Conservation (phyloP, 2,329 filamentous ascomycete species). For the Alternaria alternata region DNA sequence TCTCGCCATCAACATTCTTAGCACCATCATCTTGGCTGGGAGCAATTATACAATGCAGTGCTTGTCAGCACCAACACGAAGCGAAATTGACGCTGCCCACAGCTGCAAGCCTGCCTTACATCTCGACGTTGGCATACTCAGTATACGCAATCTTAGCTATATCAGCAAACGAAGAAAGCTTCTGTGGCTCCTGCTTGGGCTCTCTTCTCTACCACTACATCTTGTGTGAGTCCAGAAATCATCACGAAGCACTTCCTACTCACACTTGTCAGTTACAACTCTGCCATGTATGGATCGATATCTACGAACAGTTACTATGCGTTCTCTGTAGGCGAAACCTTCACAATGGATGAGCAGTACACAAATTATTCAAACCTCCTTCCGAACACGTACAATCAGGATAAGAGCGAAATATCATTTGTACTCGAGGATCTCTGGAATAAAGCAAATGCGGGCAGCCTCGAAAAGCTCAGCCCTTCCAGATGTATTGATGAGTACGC, state of each 20-base stretch:
- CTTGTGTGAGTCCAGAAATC: constrained; percentile 15
- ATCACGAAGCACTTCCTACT: not conserved
- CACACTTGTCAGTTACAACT: constrained; percentile 34
- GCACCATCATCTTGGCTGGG: not conserved
- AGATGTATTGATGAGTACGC: no score
- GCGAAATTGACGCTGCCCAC: constrained; percentile 61
- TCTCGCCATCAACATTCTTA: not conserved
- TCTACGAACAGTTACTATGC: constrained; percentile 23
- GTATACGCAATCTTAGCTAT: constrained; percentile 24
- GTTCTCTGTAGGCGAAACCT: not conserved
- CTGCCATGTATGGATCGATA: constrained; percentile 30
- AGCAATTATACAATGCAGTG: constrained; percentile 57
- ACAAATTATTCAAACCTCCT: not conserved
- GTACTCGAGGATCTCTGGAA: no score
- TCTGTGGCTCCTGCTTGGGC: constrained; percentile 22
- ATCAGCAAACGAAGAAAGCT: constrained; percentile 1
- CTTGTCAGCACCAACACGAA: constrained; percentile 59
- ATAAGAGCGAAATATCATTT: no score
- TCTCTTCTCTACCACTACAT: constrained; percentile 32
- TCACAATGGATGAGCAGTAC: not conserved
- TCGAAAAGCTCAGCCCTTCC: no score
- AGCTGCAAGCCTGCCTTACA: constrained; percentile 24
- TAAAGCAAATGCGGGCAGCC: no score
- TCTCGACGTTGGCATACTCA: constrained; percentile 33
- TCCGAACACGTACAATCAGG: no score